Conservation (phyloP, 768 basidiomycete species). For the Russula olivacea region DNA sequence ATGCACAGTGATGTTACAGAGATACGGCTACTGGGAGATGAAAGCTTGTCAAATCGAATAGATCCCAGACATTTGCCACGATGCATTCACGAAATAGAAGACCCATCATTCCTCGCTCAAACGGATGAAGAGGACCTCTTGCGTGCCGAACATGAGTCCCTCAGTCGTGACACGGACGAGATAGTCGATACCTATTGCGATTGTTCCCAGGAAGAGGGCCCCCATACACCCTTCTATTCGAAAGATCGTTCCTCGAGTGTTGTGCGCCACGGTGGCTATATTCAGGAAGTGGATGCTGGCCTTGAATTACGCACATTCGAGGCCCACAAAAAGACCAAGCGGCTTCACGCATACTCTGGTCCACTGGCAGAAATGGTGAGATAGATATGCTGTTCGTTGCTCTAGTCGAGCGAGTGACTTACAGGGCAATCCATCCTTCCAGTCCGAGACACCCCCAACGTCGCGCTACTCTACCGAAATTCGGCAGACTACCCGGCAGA, state of each 20-base stretch:
- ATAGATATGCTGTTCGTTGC: neutral
- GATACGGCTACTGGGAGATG: conserved; percentile 11
- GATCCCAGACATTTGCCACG: conserved; percentile 9
- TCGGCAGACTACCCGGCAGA: conserved; percentile 32
- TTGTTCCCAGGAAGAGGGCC: conserved; percentile 21
- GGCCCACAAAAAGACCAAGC: conserved; percentile 11
- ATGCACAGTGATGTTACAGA: conserved; percentile 27
- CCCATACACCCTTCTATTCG: neutral
- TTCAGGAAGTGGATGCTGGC: conserved; percentile 48
- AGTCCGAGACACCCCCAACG: neutral
- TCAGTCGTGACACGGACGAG: conserved; percentile 9
- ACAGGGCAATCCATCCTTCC: neutral
- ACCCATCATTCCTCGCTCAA: conserved; percentile 31
- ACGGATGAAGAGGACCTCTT: conserved; percentile 16
- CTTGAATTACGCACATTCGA: conserved; percentile 46
- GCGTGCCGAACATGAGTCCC: conserved; percentile 12
- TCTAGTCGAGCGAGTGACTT: neutral
- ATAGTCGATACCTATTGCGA: conserved; percentile 24
- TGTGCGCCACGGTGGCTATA: conserved; percentile 50
- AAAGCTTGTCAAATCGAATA: conserved; percentile 8
- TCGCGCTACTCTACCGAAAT: conserved; percentile 5
- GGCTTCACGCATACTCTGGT: neutral
- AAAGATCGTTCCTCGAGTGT: conserved; percentile 25
- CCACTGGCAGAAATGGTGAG: conserved; percentile 18
- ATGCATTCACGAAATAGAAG: conserved; percentile 54